Conservation (phyloP, 192 early-diverging fungal species). For the Coemansia sp. region DNA sequence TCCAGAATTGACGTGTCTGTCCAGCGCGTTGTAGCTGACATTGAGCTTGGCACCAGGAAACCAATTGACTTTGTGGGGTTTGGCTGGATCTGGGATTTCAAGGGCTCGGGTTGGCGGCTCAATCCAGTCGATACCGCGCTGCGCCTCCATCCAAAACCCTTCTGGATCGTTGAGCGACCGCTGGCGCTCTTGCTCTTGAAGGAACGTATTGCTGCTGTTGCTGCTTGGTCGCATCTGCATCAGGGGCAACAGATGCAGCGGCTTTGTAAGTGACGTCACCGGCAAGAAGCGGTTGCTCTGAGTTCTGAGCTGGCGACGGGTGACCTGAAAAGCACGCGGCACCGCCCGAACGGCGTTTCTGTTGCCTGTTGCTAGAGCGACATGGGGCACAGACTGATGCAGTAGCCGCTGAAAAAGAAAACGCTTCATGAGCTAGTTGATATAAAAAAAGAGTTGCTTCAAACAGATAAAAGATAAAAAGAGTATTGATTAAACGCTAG, state of each 20-base stretch:
- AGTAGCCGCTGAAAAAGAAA: background rate
- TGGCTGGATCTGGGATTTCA: constrained; percentile 29
- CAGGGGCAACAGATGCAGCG: background rate
- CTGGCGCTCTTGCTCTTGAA: constrained; percentile 15
- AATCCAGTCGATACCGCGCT: constrained; percentile 27
- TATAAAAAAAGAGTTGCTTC: background rate
- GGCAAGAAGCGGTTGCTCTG: background rate
- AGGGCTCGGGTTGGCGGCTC: constrained; percentile 50
- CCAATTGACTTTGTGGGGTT: constrained; percentile 57
- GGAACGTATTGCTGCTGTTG: background rate
- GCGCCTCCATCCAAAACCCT: constrained; percentile 26
- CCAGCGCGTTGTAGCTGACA: constrained; percentile 11
- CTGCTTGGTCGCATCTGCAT: background rate
- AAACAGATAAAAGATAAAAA: background rate
- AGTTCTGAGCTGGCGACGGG: background rate
- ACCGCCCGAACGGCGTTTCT: background rate
- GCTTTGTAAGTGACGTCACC: background rate
- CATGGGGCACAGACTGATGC: background rate
- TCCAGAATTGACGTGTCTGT: constrained; percentile 56
- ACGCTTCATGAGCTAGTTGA: background rate
- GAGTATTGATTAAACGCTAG: background rate
- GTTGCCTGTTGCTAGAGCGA: background rate
- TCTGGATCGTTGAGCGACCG: constrained; percentile 18
- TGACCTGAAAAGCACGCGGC: background rate
- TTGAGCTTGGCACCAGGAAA: constrained; percentile 72